Percentiles rank a stretch among this genome's conserved stretches.
phyloP scores from a whole-genome alignment of 768 basidiomycete species.

The Sarcomyxa edulis region DNA sequence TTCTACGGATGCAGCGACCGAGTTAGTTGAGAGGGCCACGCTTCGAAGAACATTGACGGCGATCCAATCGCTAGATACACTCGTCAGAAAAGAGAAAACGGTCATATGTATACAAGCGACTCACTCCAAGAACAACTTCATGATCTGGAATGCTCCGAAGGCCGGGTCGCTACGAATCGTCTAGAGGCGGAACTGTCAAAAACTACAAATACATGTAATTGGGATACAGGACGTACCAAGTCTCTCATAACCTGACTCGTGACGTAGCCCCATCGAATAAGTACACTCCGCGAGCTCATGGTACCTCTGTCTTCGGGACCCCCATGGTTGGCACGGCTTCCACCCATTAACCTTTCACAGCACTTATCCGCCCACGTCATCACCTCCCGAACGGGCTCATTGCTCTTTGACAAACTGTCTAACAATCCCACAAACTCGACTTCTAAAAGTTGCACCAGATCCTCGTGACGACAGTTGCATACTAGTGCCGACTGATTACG shows the following conservation, averaged over 20 bases:
- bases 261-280: slow-evolving; percentile 91
- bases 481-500: slow-evolving; percentile 91
- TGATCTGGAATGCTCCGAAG: slow-evolving; percentile 88
- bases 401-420: slow-evolving; percentile 65
- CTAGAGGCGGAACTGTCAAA: slow-evolving; percentile 29
- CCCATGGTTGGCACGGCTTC: slow-evolving; percentile 46
- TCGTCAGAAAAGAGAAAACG: slow-evolving; percentile 6
- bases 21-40: slow-evolving; percentile 86
- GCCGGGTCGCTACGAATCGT: slow-evolving; percentile 91
- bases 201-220: slow-evolving; percentile 5
- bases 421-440: slow-evolving; percentile 78
- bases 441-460: slow-evolving; percentile 79
- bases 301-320: slow-evolving; percentile 68
- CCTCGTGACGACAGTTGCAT: slow-evolving; percentile 90
- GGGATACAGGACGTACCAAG: slow-evolving; percentile 46
- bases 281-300: slow-evolving; percentile 81
- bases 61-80: slow-evolving; percentile 77
- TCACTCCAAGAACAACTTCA: slow-evolving; percentile 88
- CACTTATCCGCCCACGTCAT: slow-evolving; percentile 93
- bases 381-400: slow-evolving; percentile 78
- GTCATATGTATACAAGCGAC: slow-evolving; percentile 23
- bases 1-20: slow-evolving; percentile 87
- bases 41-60: slow-evolving; percentile 83
- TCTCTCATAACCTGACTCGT: slow-evolving; percentile 92
- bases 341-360: slow-evolving; percentile 78